Percentiles rank a stretch among this genome's conserved stretches.
Conservation (phyloP, 164 flowering plant genomes). For the Cinnamomum chago region DNA sequence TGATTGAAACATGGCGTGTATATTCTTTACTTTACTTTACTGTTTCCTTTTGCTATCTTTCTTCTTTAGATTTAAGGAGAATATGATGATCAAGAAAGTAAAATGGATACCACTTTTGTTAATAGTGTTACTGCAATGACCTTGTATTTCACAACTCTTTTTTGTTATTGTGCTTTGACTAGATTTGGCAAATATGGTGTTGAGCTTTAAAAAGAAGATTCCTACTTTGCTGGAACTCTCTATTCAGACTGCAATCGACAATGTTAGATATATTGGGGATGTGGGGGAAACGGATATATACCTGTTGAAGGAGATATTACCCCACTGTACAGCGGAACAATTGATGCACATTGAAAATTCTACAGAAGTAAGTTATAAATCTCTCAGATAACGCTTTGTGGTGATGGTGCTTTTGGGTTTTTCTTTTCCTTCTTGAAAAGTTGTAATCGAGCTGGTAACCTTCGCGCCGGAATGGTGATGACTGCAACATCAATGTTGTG, state of each 20-base stretch:
- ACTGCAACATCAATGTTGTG: not conserved
- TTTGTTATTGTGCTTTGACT: too few relatives aligned
- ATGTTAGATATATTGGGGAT: conserved; percentile 76
- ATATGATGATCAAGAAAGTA: too few relatives aligned
- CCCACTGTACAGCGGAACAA: conserved; percentile 85
- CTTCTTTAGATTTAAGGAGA: too few relatives aligned
- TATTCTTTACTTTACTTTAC: too few relatives aligned
- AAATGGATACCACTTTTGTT: too few relatives aligned
- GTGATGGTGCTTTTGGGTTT: not conserved
- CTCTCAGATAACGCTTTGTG: not conserved
- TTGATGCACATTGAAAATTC: conserved; percentile 72
- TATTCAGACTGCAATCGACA: conserved; percentile 58
- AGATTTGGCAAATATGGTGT: not conserved
- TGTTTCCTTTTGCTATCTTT: too few relatives aligned
- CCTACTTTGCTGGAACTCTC: conserved; percentile 77
- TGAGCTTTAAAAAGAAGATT: conserved; percentile 10
- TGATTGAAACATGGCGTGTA: too few relatives aligned
- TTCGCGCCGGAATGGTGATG: too few relatives aligned
- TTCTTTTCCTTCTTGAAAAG: not conserved
- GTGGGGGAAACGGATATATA: conserved; percentile 75
- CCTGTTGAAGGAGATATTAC: conserved; percentile 66
- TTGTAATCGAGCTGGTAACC: not conserved
- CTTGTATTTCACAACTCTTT: too few relatives aligned
- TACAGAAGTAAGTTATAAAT: conserved; percentile 43
- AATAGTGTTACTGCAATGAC: too few relatives aligned